Evolutionary conservation across 2,329 filamentous ascomycete genomes (phyloP).

Genomic region (Fusarium sp.): DNA sequence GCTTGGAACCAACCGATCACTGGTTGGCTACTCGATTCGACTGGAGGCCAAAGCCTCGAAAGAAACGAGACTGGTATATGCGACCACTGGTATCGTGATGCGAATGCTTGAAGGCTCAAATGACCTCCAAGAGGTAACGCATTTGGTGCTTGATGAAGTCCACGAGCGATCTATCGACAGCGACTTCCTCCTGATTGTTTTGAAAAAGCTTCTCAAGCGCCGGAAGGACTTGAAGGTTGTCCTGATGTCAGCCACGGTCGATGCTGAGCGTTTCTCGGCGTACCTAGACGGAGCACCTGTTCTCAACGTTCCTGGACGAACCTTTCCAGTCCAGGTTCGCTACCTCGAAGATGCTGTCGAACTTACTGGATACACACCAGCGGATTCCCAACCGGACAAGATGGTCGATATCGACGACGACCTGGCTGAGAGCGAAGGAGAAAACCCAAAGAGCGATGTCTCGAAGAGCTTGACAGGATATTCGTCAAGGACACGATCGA

Average conservation of each 20-base stretch:
- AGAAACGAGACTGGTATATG: constrained; percentile 88
- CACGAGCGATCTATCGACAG: constrained; percentile 97
- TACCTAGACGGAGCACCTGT: constrained; percentile 90
- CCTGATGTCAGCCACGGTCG: constrained; percentile 97
- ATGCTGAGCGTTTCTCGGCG: constrained; percentile 89
- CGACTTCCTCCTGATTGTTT: constrained; percentile 92
- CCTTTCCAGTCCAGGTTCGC: constrained; percentile 88
- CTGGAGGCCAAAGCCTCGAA: constrained; percentile 87
- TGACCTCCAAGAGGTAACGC: constrained; percentile 88
- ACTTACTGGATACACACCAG: constrained; percentile 77
- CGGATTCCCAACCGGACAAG: constrained; percentile 58
- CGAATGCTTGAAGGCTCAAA: constrained; percentile 94
- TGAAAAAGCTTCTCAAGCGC: constrained; percentile 82
- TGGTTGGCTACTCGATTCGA: constrained; percentile 95
- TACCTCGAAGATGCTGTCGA: constrained; percentile 96
- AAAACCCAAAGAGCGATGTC: constrained; percentile 67
- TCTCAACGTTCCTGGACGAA: constrained; percentile 90
- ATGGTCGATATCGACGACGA: constrained; percentile 74
- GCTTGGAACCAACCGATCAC: constrained; percentile 82
- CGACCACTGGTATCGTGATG: constrained; percentile 93
- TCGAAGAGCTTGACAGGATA: constrained; percentile 78
- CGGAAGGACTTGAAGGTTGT: constrained; percentile 90
- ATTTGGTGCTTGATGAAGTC: constrained; percentile 96
- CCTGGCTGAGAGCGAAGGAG: constrained; percentile 61
- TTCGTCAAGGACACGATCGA: constrained; percentile 79